Evolutionary conservation across 257 asterid species (phyloP).

Genomic region (Solanum dulcamara): DNA sequence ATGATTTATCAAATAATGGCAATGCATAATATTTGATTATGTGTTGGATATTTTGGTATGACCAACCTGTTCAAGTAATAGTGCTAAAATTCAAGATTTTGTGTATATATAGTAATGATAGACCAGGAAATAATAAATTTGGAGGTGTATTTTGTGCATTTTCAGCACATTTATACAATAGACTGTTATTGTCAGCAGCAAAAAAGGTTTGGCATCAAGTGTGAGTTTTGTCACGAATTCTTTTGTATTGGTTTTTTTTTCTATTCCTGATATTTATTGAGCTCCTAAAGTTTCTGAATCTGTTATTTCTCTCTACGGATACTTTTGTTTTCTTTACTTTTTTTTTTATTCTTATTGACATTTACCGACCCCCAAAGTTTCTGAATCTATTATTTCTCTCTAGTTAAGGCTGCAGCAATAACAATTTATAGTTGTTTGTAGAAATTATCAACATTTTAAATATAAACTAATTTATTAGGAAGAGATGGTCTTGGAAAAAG

Average conservation of each 20-base stretch:
- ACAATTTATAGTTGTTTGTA: not conserved
- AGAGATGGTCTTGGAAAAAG: too few relatives aligned
- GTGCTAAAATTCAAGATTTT: not conserved
- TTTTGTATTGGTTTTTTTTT: not conserved
- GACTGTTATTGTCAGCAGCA: not conserved
- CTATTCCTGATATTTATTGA: not conserved
- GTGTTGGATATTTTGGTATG: not conserved
- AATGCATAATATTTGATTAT: not conserved
- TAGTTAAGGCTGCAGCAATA: not conserved
- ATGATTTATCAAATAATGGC: not conserved
- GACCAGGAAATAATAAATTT: not conserved
- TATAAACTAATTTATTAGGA: not conserved
- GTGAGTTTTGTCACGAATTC: not conserved
- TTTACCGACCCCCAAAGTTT: not conserved
- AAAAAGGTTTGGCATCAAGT: not conserved
- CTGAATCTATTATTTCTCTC: not conserved
- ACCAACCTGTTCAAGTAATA: not conserved
- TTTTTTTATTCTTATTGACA: not conserved
- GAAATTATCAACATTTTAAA: not conserved
- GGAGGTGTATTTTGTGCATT: not conserved
- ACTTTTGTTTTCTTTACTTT: too few relatives aligned
- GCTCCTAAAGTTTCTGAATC: not conserved
- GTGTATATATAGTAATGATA: not conserved
- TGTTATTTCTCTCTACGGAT: not conserved
- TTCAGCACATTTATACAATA: not conserved